Evolutionary conservation across 257 asterid species (phyloP), one percentile per base, ranked within the genome.

Genomic region (Gentiana straminea): DNA sequence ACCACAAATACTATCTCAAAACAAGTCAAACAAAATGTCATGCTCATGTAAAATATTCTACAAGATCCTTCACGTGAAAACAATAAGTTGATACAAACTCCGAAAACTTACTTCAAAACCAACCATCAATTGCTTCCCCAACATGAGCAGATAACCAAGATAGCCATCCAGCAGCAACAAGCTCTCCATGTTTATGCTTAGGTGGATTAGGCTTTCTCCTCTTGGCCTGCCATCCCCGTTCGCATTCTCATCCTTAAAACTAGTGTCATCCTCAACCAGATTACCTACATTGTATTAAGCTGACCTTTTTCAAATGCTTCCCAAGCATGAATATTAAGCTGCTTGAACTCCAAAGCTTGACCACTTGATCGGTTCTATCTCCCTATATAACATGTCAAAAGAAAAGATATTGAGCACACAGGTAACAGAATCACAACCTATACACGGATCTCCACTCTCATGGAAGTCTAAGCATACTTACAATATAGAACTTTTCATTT

Each of bases 141-240:
- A 93, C 95, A 61, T 83, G 94, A 58, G 89, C 83, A 33, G 95
- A 89, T 60, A 89, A 84, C 97, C 97, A 89, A 57, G 94, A 72
- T 11, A 95, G 97, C 97, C 97, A 89, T 55, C 97, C 97, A 9
- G 94, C 94, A 60, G 97, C 95, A 51, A 83, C 94, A 67, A 86
- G 97, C 68, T 89, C 97, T 7, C 97, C 97, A 68, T 81, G 77
- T 65, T 86, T 81, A 64, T 86, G 68, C 77, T 76, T 86, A 39
- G 97, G 83, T n/a, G 81, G 91, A 54, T 83, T 89, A 63, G 95
- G 75, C 81, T 81, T 58, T 84, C 97, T 10, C 80, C 77, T 71
- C 79, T 81, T 39, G 80, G 72, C 70, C 71, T 73, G 70, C 60
- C 72, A 4, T 70, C 88, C 3, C 63, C 78, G 62, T 83, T 86